Evolutionary conservation across 768 basidiomycete species (phyloP), one percentile per base, ranked within the genome.

Genomic region (Jaapia argillacea): DNA sequence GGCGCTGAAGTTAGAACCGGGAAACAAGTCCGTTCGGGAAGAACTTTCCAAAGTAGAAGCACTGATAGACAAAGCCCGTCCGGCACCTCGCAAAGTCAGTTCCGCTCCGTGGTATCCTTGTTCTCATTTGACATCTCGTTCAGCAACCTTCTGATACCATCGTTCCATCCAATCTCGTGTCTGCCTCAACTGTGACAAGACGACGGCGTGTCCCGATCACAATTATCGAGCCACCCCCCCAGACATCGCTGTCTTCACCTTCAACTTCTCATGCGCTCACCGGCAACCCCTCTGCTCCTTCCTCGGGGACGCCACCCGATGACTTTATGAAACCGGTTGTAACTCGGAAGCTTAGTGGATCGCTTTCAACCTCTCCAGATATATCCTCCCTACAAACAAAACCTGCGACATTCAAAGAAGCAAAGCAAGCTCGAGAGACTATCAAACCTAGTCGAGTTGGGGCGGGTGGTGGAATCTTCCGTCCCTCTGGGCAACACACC

Each of bases 391-490:
- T 48, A 22, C 51, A 53, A 48, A 41, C 54, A 48, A n/a, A 51
- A 46, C 36, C 56, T 2, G 24, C 55, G 4, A 69, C 74, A 2
- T 84, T 83, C 58, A 60, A 67, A 47, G 74, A 79, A 22, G 79
- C 73, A 4, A 82, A 79, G 52, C 65, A 72, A 42, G 67, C 66
- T 0, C 74, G 82, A 22, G 71, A 77, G 12, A 65, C 43, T 36
- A 60, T 59, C 10, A 71, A 65, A 13, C 41, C 45, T 43, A 46
- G 61, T 51, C 14, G 66, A 63, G 43, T 67, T 67, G n/a, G n/a
- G 31, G 71, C 77, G 3, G 77, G 81, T 1, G 85, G 84, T 5
- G 85, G 85, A 0, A 81, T 89, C 41, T 85, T 89, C 62, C 72
- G 77, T 22, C 61, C 69, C 2, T 69, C 75, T 10, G 86, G 85